Evolutionary conservation across 176 grass and related monocot genomes (phyloP), one percentile per base, ranked within the genome.

Genomic region (Aegilops bicornis): DNA sequence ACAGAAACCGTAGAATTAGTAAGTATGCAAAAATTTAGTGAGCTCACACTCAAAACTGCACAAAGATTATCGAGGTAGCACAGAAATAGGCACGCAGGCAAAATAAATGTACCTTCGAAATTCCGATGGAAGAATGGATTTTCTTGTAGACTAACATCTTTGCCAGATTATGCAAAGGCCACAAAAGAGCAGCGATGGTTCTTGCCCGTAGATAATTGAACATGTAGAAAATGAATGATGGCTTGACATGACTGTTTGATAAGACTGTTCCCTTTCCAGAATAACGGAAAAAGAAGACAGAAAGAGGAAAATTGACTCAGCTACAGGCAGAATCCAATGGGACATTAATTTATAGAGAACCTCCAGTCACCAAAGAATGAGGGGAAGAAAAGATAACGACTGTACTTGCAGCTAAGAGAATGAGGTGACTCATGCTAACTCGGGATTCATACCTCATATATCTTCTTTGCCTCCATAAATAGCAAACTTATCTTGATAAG

Each of bases 401-500:
- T 50, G 36, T 61, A 42, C 37, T n/a, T 88, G 50, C 81, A 78
- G 52, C 50, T 60, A 85, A 77, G 22, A 6, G 76, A 82, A 77
- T 22, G 5, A 64, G 77, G 29, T 39, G 71, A 42, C 20, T 31
- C 81, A 74, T 79, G 73, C 17, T 24, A 73, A 60, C 68, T 47
- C 3, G 3, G 59, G 60, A 59, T 52, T 76, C 74, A 56, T 77
- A 98, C 96, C 96, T 96, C 90, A 81, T 92, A 96, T 65, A 96
- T 88, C 76, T 86, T 91, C 90, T 91, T 98, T 43, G 87, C 84
- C 42, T 98, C 93, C 90, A 94, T 96, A 85, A 92, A 96, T 86
- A 94, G 70, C 85, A 98, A 89, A 76, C 96, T 98, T 81, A 92
- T 92, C 50, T 96, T 98, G 64, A 98, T 92, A 77, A 98, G 78